Evolutionary conservation across 345 rosid genomes (phyloP).

Genomic region (Balakata baccata): DNA sequence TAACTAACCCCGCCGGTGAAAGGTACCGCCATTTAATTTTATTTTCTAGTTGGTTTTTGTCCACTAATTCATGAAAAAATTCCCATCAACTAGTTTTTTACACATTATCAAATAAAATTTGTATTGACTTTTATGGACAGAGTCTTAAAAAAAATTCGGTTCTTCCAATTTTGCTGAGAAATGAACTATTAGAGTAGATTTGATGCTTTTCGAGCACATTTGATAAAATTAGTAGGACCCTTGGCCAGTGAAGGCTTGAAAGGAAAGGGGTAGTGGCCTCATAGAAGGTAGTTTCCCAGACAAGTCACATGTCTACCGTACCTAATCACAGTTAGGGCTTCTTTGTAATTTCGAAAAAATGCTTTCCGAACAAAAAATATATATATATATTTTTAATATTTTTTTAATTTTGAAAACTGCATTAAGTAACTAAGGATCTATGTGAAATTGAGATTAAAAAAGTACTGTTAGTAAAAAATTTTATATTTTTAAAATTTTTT

Average conservation of each 20-base stretch:
- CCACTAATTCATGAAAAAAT: not conserved
- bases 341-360: not conserved
- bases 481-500: too few species aligned
- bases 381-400: too few species aligned
- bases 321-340: not conserved
- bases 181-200: not conserved
- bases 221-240: not conserved
- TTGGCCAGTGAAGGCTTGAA: too few species aligned
- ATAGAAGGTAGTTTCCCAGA: not conserved
- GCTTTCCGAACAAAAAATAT: not conserved
- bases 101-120: too few species aligned
- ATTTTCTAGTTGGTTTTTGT: not conserved
- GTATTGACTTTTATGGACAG: too few species aligned
- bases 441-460: too few species aligned
- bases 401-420: too few species aligned
- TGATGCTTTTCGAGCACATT: not conserved
- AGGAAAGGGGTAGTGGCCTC: not conserved
- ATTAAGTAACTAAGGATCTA: too few species aligned
- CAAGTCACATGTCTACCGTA: not conserved
- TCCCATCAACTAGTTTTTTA: too few species aligned
- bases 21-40: conserved; percentile 29
- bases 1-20: conserved; percentile 36
- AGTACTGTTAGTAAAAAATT: too few species aligned
- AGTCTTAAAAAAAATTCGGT: too few species aligned
- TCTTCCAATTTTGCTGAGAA: not conserved